Base-by-base conservation (phyloP, 2,329 filamentous ascomycete genomes). In the Chaetoscypha palmicola region DNA sequence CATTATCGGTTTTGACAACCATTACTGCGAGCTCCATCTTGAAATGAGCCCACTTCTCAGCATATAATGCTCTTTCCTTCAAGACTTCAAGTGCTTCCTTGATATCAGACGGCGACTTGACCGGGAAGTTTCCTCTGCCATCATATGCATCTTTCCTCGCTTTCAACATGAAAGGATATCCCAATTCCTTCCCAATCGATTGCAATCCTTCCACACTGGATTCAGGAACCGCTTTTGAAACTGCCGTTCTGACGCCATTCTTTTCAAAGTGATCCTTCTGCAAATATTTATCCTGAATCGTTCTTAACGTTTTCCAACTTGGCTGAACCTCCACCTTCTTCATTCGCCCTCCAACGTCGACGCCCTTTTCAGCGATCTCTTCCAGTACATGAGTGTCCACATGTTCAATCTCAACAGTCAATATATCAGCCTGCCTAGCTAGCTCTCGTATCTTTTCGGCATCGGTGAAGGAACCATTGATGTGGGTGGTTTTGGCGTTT, bases 371-470 rank as follows among this genome's bases (percentile, higher is more conserved):
- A 3, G 77, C 79, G 45, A 96, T 79, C 60, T 94, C 86, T 65
- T 95, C 87, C 3, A 96, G 75, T 19, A 92, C 83, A 41, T 87
- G 73, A n/a, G 88, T 92, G 64, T 96, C 80, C 46, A 96, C 84
- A 66, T 96, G 91, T 70, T 97, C 91, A 52, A 95, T 96, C 66
- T 97, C 91, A 11, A 94, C 86, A 0, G 89, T 96, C 49, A 96
- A 71, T 12, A 94, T 78, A 62, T 94, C 86, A 56, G 81, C 88
- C 24, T 72, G 68, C 30, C 75, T 68, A 2, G 91, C 89, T n/a
- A 97, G 72, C 62, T 87, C 74, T 33, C 81, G 78, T 52, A 97
- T 89, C 52, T 86, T 83, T 24, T 77, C 76, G 0, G 82, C 71
- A 54, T 95, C 84, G 62, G 88, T 90, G 74, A 95, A 96, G 0